Percentiles rank a stretch among this genome's conserved stretches.
phyloP scores from a whole-genome alignment of 768 basidiomycete species.

The Boletus patriciae region DNA sequence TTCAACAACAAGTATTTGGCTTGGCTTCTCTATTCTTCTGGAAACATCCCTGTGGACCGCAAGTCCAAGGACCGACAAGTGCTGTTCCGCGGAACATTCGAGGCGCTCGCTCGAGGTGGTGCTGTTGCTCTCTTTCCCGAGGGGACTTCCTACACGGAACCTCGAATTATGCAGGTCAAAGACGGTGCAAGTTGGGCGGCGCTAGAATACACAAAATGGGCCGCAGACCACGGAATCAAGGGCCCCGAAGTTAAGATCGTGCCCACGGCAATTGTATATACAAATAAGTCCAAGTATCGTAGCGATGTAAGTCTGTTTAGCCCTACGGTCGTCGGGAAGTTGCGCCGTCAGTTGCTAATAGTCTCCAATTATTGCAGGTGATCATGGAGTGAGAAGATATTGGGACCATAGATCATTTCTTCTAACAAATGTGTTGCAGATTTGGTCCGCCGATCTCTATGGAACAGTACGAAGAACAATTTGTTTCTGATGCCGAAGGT shows the following conservation, averaged over 20 bases:
- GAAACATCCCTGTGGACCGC: constrained; percentile 97
- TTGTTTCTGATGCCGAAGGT: constrained; percentile 66
- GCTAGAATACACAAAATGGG: constrained; percentile 87
- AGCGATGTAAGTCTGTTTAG: constrained; percentile 63
- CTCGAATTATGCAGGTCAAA: constrained; percentile 87
- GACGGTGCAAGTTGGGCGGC: constrained; percentile 96
- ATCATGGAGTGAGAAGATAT: constrained; percentile 62
- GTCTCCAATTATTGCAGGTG: constrained; percentile 43
- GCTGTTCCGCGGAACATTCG: constrained; percentile 87
- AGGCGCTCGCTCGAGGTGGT: constrained; percentile 74
- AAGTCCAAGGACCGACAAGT: constrained; percentile 89
- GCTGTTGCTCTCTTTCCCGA: constrained; percentile 94
- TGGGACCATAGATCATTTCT: constrained; percentile 1
- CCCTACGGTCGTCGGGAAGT: constrained; percentile 22
- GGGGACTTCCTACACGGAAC: constrained; percentile 91
- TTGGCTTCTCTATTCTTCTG: constrained; percentile 79
- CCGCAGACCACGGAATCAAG: constrained; percentile 52
- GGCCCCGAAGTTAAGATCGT: constrained; percentile 57
- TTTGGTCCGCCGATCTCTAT: constrained; percentile 81
- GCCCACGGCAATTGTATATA: constrained; percentile 90
- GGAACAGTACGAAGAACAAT: constrained; percentile 73
- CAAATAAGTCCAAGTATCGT: constrained; percentile 93
- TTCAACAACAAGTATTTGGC: constrained; percentile 76
- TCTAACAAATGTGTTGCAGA: constrained; percentile 41
- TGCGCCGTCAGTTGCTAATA: constrained; percentile 13